Conservation (phyloP, 2,329 filamentous ascomycete genomes). For the Teratosphaeria zuluensis region DNA sequence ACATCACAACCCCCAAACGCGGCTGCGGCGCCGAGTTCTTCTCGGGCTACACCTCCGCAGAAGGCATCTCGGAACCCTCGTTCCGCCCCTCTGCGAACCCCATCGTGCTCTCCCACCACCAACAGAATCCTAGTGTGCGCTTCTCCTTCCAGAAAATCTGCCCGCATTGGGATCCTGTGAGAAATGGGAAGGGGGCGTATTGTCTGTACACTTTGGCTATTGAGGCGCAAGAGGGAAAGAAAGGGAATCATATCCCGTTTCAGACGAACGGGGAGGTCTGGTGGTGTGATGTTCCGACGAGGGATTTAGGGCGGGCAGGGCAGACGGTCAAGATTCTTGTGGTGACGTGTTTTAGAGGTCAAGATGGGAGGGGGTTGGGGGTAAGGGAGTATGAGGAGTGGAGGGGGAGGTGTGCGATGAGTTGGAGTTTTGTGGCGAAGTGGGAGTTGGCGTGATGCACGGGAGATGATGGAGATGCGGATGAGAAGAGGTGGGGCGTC, state of each 20-base stretch:
- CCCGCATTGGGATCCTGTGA: conserved; percentile 70
- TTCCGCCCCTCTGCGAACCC: conserved; percentile 52
- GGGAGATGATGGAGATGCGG: too few species aligned
- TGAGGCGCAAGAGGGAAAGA: conserved; percentile 49
- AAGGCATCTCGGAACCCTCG: conserved; percentile 45
- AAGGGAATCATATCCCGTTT: conserved; percentile 60
- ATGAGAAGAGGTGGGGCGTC: too few species aligned
- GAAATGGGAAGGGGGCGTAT: conserved; percentile 54
- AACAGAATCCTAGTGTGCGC: conserved; percentile 38
- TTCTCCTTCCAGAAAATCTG: conserved; percentile 77
- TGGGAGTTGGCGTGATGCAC: conserved; percentile 41
- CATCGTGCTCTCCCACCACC: conserved; percentile 51
- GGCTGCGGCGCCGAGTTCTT: conserved; percentile 39
- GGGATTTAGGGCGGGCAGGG: conserved; percentile 58
- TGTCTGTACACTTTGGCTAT: conserved; percentile 63
- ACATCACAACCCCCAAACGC: conserved; percentile 53
- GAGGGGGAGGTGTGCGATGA: conserved; percentile 38
- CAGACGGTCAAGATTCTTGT: conserved; percentile 56
- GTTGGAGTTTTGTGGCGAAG: conserved; percentile 42
- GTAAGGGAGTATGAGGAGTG: conserved; percentile 38
- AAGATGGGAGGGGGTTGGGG: conserved; percentile 45
- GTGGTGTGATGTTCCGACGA: conserved; percentile 63
- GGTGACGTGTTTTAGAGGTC: conserved; percentile 44
- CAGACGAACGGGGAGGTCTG: conserved; percentile 67
- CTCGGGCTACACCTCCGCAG: conserved; percentile 35